A percentile compares a stretch with the other conserved stretches of the same genome.
phyloP scores from a whole-genome alignment of 2,329 filamentous ascomycete genomes.

The Colletotrichum orchidophilum region DNA sequence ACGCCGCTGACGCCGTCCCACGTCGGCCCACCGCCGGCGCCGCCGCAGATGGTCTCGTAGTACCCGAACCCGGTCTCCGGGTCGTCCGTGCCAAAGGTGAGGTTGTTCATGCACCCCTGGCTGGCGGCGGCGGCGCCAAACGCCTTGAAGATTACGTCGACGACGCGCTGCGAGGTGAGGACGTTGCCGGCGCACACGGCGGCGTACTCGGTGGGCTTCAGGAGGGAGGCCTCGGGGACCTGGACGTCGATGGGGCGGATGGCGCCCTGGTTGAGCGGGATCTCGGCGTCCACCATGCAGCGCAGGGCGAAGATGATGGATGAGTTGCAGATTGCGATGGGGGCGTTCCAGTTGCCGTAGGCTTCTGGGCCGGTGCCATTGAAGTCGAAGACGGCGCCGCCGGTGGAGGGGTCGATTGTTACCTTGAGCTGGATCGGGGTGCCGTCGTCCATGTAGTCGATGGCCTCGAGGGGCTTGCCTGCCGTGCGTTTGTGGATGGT shows the following conservation, averaged over 20 bases:
- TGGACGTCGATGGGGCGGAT: conserved; percentile 78
- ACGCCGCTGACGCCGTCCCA: conserved; percentile 81
- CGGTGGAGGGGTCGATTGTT: conserved; percentile 77
- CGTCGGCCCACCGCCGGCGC: conserved; percentile 75
- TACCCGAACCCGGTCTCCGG: conserved; percentile 74
- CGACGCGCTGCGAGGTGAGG: conserved; percentile 46
- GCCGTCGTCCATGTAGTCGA: conserved; percentile 90
- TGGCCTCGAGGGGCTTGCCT: conserved; percentile 75
- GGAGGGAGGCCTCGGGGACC: conserved; percentile 69
- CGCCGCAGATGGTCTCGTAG: conserved; percentile 86
- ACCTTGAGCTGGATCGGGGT: conserved; percentile 80
- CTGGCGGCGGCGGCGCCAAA: conserved; percentile 79
- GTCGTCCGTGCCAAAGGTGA: conserved; percentile 78
- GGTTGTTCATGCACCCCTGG: conserved; percentile 83
- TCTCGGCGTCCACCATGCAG: conserved; percentile 45
- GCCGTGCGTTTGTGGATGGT: conserved; percentile 75
- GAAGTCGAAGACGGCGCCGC: conserved; percentile 74
- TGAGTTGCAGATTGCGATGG: conserved; percentile 45
- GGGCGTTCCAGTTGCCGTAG: conserved; percentile 42
- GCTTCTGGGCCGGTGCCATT: conserved; percentile 43
- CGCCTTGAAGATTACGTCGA: conserved; percentile 78
- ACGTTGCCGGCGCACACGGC: conserved; percentile 45
- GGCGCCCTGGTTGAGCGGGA: conserved; percentile 58
- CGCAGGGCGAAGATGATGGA: conserved; percentile 46
- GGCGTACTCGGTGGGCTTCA: conserved; percentile 44